These are phyloP conservation scores for Thermochaetoides thermophila DNA, from an alignment of 495 filamentous ascomycete species.

Conservation along the genomic window DNA sequence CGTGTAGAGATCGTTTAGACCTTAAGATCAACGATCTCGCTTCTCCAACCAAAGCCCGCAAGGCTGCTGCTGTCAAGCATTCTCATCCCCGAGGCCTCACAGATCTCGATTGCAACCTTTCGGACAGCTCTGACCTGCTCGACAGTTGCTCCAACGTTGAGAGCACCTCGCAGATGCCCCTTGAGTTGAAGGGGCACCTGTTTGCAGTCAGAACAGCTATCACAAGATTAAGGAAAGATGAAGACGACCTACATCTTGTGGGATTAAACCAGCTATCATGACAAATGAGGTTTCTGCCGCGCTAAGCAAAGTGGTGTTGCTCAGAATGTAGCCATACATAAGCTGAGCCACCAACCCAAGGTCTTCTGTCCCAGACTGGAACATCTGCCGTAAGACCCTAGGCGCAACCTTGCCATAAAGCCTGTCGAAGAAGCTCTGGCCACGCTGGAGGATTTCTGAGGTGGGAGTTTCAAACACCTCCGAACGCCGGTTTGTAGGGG, in stretches of 20 bases:
- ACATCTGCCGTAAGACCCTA: constrained; percentile 39
- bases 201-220: background rate
- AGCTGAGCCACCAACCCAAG: constrained; percentile 35
- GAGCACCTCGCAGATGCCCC: constrained; percentile 37
- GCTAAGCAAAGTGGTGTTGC: constrained; percentile 32
- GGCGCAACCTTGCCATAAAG: constrained; percentile 38
- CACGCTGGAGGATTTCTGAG: constrained; percentile 29
- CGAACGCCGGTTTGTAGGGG: constrained; percentile 26
- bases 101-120: constrained; percentile 33
- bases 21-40: constrained; percentile 22
- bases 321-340: constrained; percentile 38
- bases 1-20: background rate
- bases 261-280: constrained; percentile 40
- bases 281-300: constrained; percentile 37
- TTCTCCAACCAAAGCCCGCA: constrained; percentile 31
- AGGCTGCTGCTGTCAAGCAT: constrained; percentile 13
- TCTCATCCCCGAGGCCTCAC: constrained; percentile 33
- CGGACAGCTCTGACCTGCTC: constrained; percentile 39
- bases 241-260: constrained; percentile 30
- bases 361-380: constrained; percentile 38
- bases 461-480: constrained; percentile 23
- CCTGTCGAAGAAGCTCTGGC: constrained; percentile 34
- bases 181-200: constrained; percentile 42
- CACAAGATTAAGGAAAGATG: no score
- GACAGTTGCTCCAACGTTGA: constrained; percentile 38